Evolutionary conservation across 257 asterid species (phyloP).

Genomic region (Plantago ovata): DNA sequence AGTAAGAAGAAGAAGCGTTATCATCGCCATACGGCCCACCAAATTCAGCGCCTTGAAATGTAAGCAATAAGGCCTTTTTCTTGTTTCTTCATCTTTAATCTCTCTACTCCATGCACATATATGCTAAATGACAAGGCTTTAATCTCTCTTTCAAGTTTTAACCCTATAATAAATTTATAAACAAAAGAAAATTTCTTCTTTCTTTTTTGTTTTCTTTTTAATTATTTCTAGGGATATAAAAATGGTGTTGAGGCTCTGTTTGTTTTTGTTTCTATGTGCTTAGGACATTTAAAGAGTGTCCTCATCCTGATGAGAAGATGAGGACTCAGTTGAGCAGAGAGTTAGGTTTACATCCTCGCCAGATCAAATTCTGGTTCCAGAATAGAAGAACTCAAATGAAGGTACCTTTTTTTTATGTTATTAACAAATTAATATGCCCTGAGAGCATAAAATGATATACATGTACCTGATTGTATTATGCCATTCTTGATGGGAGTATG

Average conservation of each 20-base stretch:
- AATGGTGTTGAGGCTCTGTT: constrained; percentile 8
- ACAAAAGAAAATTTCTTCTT: background rate
- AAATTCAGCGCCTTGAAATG: constrained; percentile 88
- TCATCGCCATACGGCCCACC: constrained; percentile 94
- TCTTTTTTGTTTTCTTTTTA: constrained; percentile 1
- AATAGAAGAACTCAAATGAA: constrained; percentile 73
- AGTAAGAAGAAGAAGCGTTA: constrained; percentile 66
- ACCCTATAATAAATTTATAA: no score
- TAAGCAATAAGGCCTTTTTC: constrained; percentile 13
- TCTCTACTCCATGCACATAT: background rate
- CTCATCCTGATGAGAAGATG: constrained; percentile 95
- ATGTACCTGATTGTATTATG: background rate
- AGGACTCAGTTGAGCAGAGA: constrained; percentile 39
- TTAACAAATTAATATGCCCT: constrained; percentile 48
- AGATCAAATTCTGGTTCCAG: constrained; percentile 21
- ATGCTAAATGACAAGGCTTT: no score
- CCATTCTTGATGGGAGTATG: background rate
- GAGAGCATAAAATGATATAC: background rate
- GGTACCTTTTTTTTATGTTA: background rate
- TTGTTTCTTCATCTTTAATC: constrained; percentile 10
- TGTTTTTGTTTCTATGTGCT: constrained; percentile 13
- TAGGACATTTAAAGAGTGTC: constrained; percentile 83
- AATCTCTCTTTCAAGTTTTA: no score
- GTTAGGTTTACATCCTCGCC: constrained; percentile 10
- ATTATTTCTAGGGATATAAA: no score